Evolutionary conservation across 116 monocot species (phyloP), one percentile per base, ranked within the genome.

Genomic region (Trichopus zeylanicus): DNA sequence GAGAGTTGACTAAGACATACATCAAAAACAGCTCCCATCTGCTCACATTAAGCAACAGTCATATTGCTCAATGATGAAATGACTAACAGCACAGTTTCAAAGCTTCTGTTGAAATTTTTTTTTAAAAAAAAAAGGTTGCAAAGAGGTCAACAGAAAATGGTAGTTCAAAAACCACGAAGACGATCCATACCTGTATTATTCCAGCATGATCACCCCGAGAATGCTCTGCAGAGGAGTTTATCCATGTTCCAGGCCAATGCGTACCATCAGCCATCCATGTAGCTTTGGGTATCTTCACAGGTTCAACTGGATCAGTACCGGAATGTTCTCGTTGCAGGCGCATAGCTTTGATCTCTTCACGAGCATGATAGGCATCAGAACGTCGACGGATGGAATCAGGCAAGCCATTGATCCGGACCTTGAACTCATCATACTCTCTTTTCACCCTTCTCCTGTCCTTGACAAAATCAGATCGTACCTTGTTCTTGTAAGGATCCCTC

Each of bases 341-440:
- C 62, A 80, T 57, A 11, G 83, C 76, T 60, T 83, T 74, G 25
- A 83, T 78, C 69, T 87, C 92, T 62, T 92, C 92, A 2, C 73
- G 52, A 23, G 83, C 83, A 51, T 92, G 73, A 61, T 70, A 81
- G 7, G 75, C 83, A 38, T 92, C 84, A 10, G 92, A 92, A 10
- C 87, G 67, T 16, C 80, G 61, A 5, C 83, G 62, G 31, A 92
- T 92, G 11, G 86, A 65, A 42, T 92, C 92, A 4, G 87, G 81
- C 7, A 92, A 64, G 30, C 78, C 73, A 51, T 92, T 92, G 34
- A 92, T 78, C 7, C 87, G 70, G 6, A 92, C 87, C 65, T 92
- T 92, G 64, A 83, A 92, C 81, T 92, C 92, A 61, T 92, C 92
- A 46, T 83, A 92, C 54, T 92, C 92, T 13, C 92, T 54, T 78